Percentiles rank a stretch among this genome's conserved stretches.
These are phyloP conservation scores for Fusarium pseudoanthophilum DNA, from an alignment of 2,329 filamentous ascomycete genomes.

Conservation along the genomic window DNA sequence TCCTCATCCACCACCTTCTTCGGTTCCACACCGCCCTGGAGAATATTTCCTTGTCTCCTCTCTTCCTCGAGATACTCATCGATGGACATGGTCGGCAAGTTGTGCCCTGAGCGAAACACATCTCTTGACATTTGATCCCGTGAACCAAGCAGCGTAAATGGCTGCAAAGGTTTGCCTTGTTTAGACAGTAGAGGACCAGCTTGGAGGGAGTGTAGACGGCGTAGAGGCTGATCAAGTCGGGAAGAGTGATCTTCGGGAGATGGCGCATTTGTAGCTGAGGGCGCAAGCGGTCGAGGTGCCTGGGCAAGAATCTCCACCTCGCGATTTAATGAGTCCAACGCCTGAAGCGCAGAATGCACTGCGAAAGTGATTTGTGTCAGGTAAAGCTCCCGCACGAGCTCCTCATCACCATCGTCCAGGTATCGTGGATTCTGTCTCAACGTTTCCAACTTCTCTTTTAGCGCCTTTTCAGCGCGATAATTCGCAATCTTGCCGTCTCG, in stretches of 20 bases:
- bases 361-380: slow-evolving; percentile 78
- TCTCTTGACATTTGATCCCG: slow-evolving; percentile 79
- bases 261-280: slow-evolving; percentile 58
- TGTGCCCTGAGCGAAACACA: slow-evolving; percentile 92
- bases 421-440: slow-evolving; percentile 60
- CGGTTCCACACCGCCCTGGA: slow-evolving; percentile 87
- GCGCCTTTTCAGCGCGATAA: slow-evolving; percentile 85
- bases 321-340: slow-evolving; percentile 85
- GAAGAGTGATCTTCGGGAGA: slow-evolving; percentile 67
- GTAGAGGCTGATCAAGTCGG: slow-evolving; percentile 74
- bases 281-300: slow-evolving; percentile 68
- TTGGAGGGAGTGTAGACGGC: slow-evolving; percentile 59
- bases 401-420: slow-evolving; percentile 79
- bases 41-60: slow-evolving; percentile 82
- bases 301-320: slow-evolving; percentile 85
- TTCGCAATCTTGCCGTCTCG: slow-evolving; percentile 87
- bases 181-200: slow-evolving; percentile 80
- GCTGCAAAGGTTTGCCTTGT: slow-evolving; percentile 86
- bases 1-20: slow-evolving; percentile 86
- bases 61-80: slow-evolving; percentile 98
- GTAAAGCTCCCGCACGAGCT: slow-evolving; percentile 81
- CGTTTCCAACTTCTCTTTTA: slow-evolving; percentile 82
- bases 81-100: slow-evolving; percentile 95
- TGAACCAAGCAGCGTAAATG: slow-evolving; percentile 85
- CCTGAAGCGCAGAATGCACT: slow-evolving; percentile 84